Conservation (phyloP, 2,329 filamentous ascomycete genomes). For the Penicillium fuscoglaucum region DNA sequence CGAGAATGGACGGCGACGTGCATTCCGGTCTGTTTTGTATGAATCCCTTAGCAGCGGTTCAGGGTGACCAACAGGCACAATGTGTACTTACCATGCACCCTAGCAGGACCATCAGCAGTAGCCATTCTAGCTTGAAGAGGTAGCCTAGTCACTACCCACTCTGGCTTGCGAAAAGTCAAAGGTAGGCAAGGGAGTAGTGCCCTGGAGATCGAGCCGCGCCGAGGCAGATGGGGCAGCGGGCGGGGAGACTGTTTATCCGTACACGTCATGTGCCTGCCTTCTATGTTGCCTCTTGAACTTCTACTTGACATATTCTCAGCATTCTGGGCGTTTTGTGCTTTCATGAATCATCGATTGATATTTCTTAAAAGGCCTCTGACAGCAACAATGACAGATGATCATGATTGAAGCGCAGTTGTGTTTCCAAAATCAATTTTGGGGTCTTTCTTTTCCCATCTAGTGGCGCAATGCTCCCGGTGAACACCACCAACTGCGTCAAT, state of each 20-base stretch:
- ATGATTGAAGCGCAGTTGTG: neutral
- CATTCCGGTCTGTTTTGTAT: slow-evolving; percentile 62
- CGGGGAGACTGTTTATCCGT: slow-evolving; percentile 28
- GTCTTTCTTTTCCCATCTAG: neutral
- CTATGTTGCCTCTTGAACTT: slow-evolving; percentile 3
- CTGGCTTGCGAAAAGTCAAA: slow-evolving; percentile 6
- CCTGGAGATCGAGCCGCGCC: slow-evolving; percentile 6
- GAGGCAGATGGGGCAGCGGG: slow-evolving; percentile 15
- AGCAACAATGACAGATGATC: neutral
- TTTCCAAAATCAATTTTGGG: neutral
- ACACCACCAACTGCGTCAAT: slow-evolving; percentile 18
- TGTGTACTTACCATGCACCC: slow-evolving; percentile 47
- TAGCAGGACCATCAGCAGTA: slow-evolving; percentile 38
- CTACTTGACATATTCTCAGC: neutral
- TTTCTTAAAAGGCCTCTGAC: neutral
- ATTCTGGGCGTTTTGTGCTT: neutral
- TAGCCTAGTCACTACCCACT: slow-evolving; percentile 2
- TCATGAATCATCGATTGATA: neutral
- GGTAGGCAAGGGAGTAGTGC: slow-evolving; percentile 9
- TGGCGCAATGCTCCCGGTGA: slow-evolving; percentile 12
- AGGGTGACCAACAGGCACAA: slow-evolving; percentile 4
- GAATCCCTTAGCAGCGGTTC: slow-evolving; percentile 14
- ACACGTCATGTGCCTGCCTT: slow-evolving; percentile 24
- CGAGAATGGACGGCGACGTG: slow-evolving; percentile 80
- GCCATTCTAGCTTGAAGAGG: slow-evolving; percentile 28